Percentiles rank a stretch among this genome's conserved stretches.
Evolutionary conservation across 2,329 filamentous ascomycete genomes (phyloP).

Genomic region (Fusarium longipes): DNA sequence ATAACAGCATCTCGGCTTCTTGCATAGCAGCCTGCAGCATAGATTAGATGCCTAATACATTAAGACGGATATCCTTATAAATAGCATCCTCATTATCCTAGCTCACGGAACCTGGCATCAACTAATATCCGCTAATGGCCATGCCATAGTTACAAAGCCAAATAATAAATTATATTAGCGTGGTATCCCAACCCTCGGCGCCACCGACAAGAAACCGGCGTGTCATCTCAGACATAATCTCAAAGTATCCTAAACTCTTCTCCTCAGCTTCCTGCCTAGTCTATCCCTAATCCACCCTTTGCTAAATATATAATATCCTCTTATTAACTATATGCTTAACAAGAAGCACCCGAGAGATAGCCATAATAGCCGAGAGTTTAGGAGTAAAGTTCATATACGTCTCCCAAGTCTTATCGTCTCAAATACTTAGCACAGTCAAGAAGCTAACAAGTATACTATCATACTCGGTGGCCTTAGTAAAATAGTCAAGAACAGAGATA

Average conservation of each 20-base stretch:
- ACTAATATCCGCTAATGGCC: background rate
- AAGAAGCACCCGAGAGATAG: background rate
- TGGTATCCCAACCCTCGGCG: background rate
- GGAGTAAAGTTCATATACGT: background rate
- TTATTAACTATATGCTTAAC: background rate
- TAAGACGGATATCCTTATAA: background rate
- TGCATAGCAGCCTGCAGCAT: background rate
- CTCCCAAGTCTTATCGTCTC: background rate
- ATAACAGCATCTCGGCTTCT: background rate
- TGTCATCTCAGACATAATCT: conserved; percentile 2
- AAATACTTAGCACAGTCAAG: conserved; percentile 1
- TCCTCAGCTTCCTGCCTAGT: background rate
- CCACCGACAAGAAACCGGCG: background rate
- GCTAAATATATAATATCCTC: background rate
- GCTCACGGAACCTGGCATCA: background rate
- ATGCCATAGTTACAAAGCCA: background rate
- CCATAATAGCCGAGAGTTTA: conserved; percentile 8
- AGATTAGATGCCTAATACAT: background rate
- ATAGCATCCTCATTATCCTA: background rate
- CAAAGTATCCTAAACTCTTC: background rate
- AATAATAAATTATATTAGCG: conserved; percentile 2
- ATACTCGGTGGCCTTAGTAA: conserved; percentile 9
- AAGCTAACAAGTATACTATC: conserved; percentile 9
- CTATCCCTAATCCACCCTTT: background rate
- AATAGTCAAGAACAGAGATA: conserved; percentile 11